A percentile compares a stretch with the other conserved stretches of the same genome.
Conservation (phyloP, 1,284 basidiomycete genomes). For the Heimioporus punctisporus region DNA sequence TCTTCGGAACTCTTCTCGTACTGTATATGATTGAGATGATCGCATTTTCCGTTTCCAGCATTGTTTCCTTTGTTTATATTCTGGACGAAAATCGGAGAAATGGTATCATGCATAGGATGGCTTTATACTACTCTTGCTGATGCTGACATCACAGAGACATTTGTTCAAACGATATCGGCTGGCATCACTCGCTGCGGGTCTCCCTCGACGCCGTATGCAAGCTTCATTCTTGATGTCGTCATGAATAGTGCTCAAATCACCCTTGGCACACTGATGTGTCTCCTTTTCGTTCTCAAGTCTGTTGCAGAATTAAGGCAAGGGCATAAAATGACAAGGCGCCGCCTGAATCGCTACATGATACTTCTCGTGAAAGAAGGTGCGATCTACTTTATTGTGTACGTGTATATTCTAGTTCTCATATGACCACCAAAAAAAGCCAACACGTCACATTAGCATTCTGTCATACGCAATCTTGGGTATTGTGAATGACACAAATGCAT, state of each 20-base stretch:
- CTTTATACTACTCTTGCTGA: too few relatives aligned
- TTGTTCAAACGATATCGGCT: too few relatives aligned
- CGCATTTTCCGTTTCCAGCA: not conserved
- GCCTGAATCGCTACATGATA: not conserved
- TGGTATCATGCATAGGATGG: too few relatives aligned
- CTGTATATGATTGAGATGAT: not conserved
- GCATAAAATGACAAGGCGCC: not conserved
- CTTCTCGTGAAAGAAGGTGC: not conserved
- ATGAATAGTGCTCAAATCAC: not conserved
- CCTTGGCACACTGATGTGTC: not conserved
- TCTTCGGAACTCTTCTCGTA: not conserved
- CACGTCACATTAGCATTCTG: not conserved
- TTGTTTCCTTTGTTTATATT: too few relatives aligned
- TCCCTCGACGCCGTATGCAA: too few relatives aligned
- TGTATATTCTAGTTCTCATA: not conserved
- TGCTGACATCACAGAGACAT: too few relatives aligned
- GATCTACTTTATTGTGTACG: not conserved
- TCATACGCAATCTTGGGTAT: not conserved
- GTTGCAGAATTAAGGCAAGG: not conserved
- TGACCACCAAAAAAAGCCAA: not conserved
- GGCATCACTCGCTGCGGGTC: too few relatives aligned
- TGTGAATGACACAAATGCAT: not conserved
- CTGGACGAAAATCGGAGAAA: too few relatives aligned
- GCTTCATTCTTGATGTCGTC: not conserved
- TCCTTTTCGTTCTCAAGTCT: not conserved